Conservation (phyloP, 2,329 filamentous ascomycete genomes). For the Fusarium verticillioides region DNA sequence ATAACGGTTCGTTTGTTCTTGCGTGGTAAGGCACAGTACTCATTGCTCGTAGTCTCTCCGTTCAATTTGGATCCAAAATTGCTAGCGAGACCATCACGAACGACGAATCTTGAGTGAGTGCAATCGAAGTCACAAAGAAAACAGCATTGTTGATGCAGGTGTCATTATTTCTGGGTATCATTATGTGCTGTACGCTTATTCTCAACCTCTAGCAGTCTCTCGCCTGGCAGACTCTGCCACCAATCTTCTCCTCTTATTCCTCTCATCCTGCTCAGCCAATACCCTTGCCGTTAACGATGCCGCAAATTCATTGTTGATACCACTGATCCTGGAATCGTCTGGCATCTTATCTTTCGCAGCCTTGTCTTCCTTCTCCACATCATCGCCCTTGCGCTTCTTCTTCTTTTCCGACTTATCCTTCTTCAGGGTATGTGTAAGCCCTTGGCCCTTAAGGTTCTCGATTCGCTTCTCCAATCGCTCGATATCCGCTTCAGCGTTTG, state of each 20-base stretch:
- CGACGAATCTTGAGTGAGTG: no score
- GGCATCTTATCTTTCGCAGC: slow-evolving; percentile 63
- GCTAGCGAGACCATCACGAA: accelerated
- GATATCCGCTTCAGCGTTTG: slow-evolving; percentile 76
- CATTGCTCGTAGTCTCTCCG: not conserved
- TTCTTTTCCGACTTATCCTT: slow-evolving; percentile 75
- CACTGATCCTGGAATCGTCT: slow-evolving; percentile 55
- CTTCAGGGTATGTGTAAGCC: slow-evolving; percentile 88
- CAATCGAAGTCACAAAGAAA: not conserved
- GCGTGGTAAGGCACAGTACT: accelerated
- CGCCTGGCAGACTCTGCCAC: slow-evolving; percentile 46
- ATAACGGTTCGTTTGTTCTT: not conserved
- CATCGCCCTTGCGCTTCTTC: slow-evolving; percentile 73
- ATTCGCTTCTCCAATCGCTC: slow-evolving; percentile 72
- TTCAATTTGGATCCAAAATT: not conserved
- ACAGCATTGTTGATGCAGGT: not conserved
- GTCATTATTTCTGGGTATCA: slow-evolving; percentile 38
- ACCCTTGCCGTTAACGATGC: slow-evolving; percentile 88
- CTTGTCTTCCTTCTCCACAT: slow-evolving; percentile 47
- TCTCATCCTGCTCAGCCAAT: slow-evolving; percentile 84
- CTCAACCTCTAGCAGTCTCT: slow-evolving; percentile 32
- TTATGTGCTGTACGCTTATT: not conserved
- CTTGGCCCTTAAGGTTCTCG: slow-evolving; percentile 74
- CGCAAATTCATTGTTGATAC: slow-evolving; percentile 90
- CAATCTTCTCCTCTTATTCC: slow-evolving; percentile 81